Percentiles rank a stretch among this genome's conserved stretches.
These are phyloP conservation scores for Tripidium arundinaceum DNA, from an alignment of 202 grass and related monocot species.

Conservation along the genomic window DNA sequence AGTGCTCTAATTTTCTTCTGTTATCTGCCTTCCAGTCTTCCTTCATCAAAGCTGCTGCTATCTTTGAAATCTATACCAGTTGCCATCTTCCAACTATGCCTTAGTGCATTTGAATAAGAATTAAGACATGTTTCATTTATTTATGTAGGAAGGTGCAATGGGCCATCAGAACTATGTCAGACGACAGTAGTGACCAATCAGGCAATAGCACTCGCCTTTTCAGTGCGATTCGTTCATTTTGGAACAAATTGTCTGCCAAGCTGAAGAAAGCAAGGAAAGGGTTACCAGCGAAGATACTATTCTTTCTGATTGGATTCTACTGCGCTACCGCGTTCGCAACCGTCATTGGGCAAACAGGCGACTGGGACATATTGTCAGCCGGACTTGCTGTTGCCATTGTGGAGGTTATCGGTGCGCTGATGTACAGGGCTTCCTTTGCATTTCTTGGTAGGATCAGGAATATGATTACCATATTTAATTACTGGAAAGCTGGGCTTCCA, in stretches of 20 bases:
- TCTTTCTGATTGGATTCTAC: constrained; percentile 85
- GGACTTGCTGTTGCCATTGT: constrained; percentile 83
- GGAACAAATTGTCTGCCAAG: constrained; percentile 37
- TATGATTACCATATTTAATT: constrained; percentile 74
- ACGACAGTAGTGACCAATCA: constrained; percentile 37
- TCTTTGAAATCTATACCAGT: not conserved
- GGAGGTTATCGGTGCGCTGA: constrained; percentile 74
- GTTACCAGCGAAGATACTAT: constrained; percentile 61
- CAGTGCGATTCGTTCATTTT: constrained; percentile 47
- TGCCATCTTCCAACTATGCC: not conserved
- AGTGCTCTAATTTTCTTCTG: not conserved
- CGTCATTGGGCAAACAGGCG: constrained; percentile 85
- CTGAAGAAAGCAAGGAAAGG: constrained; percentile 57
- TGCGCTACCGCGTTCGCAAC: constrained; percentile 92
- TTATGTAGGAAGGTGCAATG: constrained; percentile 46
- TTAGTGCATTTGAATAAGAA: not conserved
- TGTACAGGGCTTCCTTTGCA: constrained; percentile 67
- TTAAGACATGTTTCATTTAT: not conserved
- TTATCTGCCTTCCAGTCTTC: not conserved
- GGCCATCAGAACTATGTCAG: constrained; percentile 44
- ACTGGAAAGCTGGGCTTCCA: constrained; percentile 93
- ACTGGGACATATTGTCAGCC: constrained; percentile 95
- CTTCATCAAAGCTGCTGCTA: not conserved
- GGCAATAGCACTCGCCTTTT: constrained; percentile 59
- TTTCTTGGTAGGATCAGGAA: constrained; percentile 63